A percentile compares a stretch with the other conserved stretches of the same genome.
These are phyloP conservation scores for Malania oleifera DNA, from an alignment of 164 flowering plant species.

Conservation along the genomic window DNA sequence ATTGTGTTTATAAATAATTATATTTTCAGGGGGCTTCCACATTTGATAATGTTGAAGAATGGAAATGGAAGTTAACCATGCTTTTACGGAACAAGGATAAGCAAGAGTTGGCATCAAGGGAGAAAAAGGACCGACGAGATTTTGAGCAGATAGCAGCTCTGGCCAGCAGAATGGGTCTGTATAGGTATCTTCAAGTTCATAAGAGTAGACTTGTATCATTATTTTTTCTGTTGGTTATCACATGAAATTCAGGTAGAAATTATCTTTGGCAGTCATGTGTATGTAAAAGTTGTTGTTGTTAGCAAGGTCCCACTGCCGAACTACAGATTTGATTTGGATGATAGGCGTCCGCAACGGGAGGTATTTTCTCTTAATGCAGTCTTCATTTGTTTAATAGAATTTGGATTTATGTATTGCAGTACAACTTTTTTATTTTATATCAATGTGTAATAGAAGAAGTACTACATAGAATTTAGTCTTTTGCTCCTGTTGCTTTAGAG, in stretches of 20 bases:
- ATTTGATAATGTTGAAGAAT: slow-evolving; percentile 48
- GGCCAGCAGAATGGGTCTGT: slow-evolving; percentile 78
- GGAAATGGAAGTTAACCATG: slow-evolving; percentile 67
- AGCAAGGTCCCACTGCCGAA: slow-evolving; percentile 88
- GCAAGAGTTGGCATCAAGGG: slow-evolving; percentile 80
- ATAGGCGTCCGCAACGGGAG: slow-evolving; percentile 88
- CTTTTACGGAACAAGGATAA: slow-evolving; percentile 53
- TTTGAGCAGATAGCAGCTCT: slow-evolving; percentile 72
- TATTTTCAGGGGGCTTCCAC: slow-evolving; percentile 41
- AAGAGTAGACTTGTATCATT: neutral
- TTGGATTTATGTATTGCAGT: neutral
- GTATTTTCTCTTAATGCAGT: slow-evolving; percentile 26
- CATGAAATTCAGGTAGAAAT: neutral
- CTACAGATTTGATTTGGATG: slow-evolving; percentile 91
- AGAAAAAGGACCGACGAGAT: slow-evolving; percentile 76
- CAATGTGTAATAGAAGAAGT: too few species aligned
- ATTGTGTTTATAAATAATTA: too few species aligned
- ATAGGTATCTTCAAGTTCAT: slow-evolving; percentile 48
- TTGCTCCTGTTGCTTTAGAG: too few species aligned
- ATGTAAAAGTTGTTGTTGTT: slow-evolving; percentile 72
- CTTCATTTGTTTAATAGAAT: neutral
- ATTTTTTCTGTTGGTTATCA: neutral
- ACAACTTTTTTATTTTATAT: neutral
- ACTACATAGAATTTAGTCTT: too few species aligned
- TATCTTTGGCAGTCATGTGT: slow-evolving; percentile 55